Evolutionary conservation across 129 eudicot species (phyloP), one percentile per base, ranked within the genome.

Genomic region (Pittosporum tobira): DNA sequence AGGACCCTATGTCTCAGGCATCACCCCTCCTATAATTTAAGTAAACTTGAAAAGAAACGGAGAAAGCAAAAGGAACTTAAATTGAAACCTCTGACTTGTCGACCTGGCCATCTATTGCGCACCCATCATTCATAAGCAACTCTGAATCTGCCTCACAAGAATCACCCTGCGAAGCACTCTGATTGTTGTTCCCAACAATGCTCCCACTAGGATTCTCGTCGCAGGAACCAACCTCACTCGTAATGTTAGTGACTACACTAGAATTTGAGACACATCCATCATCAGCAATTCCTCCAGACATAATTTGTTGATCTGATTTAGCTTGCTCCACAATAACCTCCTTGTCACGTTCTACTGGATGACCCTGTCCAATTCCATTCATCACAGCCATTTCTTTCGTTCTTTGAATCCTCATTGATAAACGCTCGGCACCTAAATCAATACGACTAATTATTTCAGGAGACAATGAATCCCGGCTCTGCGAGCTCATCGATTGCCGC

Each of bases 41-140:
- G 0, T 51, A 48, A 29, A 51, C 2, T 27, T 20, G 51, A n/a
- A 36, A 52, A 44, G 2, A 9, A 34, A 52, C 12, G 48, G 38
- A 29, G 18, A 48, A 65, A 13, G 18, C 44, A 60, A 55, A 46
- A 6, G 51, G 6, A 65, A 66, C 70, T 59, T 51, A 45, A 71
- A 69, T 73, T 54, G 77, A 75, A 73, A 81, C 90, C 87, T 88
- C 82, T 65, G 63, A 69, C 76, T 68, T 16, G 30, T 63, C 61
- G 40, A 63, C 47, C 43, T 56, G 23, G 46, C 64, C 61, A 49
- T 69, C 73, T 61, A 42, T 64, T 28, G 27, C 65, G 30, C 50
- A 15, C 21, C 51, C 73, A 37, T 78, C 71, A 66, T 68, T 79
- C 47, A 70, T 48, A 56, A 59, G 61, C 19, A 50, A 51, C 36